Conservation (phyloP, 371 early-diverging fungal species). For the Mortierella sp. region DNA sequence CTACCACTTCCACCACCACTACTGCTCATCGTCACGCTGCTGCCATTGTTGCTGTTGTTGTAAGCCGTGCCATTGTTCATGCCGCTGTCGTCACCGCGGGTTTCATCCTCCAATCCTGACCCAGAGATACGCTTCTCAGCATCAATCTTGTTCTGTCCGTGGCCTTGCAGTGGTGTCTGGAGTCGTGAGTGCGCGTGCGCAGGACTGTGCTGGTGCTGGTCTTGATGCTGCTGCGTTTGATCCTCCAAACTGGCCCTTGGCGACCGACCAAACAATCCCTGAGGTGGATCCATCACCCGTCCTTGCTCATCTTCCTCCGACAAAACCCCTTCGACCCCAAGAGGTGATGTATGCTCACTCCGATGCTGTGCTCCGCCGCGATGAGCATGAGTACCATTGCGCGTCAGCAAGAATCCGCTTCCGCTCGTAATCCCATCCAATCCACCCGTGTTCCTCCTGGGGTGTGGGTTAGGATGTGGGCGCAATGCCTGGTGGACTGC, state of each 20-base stretch:
- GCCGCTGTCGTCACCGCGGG: background rate
- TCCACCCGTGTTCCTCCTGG: slow-evolving; percentile 18
- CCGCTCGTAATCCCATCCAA: slow-evolving; percentile 19
- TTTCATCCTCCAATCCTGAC: background rate
- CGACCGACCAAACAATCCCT: slow-evolving; percentile 1
- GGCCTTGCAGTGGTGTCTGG: slow-evolving; percentile 20
- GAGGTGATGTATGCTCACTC: slow-evolving; percentile 18
- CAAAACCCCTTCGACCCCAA: background rate
- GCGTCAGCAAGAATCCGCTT: slow-evolving; percentile 28
- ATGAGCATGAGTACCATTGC: slow-evolving; percentile 23
- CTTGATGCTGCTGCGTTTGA: background rate
- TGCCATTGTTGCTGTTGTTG: slow-evolving; percentile 7
- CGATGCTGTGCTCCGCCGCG: slow-evolving; percentile 9
- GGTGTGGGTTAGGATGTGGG: slow-evolving; percentile 5
- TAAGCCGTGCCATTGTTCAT: background rate
- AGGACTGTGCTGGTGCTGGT: slow-evolving; percentile 14
- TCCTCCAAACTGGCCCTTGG: slow-evolving; percentile 19
- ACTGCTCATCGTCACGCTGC: background rate
- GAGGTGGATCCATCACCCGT: background rate
- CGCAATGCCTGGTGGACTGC: slow-evolving; percentile 24
- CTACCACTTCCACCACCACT: background rate
- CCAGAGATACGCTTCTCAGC: slow-evolving; percentile 26
- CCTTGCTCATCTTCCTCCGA: slow-evolving; percentile 15
- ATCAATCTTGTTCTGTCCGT: slow-evolving; percentile 42
- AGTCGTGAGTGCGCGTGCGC: slow-evolving; percentile 8